Conservation (phyloP, 192 early-diverging fungal species). For the Coemansia sp. region DNA sequence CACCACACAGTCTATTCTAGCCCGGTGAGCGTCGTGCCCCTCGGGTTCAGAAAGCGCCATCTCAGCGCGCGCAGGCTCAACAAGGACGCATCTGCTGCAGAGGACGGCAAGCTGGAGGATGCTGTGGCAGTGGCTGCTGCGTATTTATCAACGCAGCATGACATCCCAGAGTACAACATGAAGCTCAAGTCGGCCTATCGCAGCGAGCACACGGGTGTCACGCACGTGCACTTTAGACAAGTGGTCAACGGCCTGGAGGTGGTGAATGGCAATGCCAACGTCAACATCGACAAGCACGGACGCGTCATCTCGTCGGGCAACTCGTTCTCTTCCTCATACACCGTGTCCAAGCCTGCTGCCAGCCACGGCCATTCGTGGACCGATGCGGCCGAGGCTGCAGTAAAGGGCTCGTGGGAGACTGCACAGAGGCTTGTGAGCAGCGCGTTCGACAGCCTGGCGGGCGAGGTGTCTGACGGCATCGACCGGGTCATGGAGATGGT, state of each 20-base stretch:
- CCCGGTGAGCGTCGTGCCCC: constrained; percentile 23
- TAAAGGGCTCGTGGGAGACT: constrained; percentile 36
- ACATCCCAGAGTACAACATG: constrained; percentile 22
- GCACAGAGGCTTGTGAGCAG: constrained; percentile 25
- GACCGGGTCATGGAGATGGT: constrained; percentile 23
- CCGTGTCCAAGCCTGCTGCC: neutral
- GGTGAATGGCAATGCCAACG: constrained; percentile 55
- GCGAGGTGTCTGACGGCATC: constrained; percentile 19
- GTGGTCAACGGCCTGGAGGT: constrained; percentile 50
- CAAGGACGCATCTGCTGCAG: neutral
- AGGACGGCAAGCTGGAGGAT: constrained; percentile 21
- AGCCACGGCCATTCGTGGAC: constrained; percentile 10
- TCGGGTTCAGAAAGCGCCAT: constrained; percentile 14
- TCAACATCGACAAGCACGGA: constrained; percentile 43
- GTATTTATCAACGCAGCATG: constrained; percentile 27
- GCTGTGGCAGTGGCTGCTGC: constrained; percentile 28
- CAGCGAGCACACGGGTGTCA: constrained; percentile 52
- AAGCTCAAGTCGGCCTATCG: constrained; percentile 38
- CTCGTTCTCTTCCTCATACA: constrained; percentile 7
- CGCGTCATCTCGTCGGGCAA: constrained; percentile 22
- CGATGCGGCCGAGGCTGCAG: constrained; percentile 14
- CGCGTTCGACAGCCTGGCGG: constrained; percentile 18
- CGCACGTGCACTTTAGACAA: constrained; percentile 61
- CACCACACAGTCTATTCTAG: constrained; percentile 33
- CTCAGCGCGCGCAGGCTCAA: constrained; percentile 16